Base-by-base conservation (phyloP, 345 rosid genomes). In the Sapria himalayana region DNA sequence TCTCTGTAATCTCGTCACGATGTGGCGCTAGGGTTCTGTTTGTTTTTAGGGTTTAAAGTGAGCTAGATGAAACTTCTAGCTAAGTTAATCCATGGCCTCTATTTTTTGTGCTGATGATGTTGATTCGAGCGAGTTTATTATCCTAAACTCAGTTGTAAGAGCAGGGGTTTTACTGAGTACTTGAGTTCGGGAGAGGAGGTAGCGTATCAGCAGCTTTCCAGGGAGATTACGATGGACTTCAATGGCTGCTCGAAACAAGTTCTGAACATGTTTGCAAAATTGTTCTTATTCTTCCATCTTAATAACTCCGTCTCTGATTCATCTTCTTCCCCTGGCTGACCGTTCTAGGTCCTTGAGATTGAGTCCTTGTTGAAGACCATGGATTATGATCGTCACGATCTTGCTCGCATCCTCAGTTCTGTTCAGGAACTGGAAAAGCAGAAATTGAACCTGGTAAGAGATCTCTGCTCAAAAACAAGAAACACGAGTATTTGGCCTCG, bases 181-280 rank as follows among this genome's bases (percentile, higher is more conserved):
- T 61, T 76, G 71, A 66, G 53, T 23, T 58, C 94, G 9, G 72
- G 78, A 49, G 80, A 65, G 42, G 97, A 86, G 60, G 42, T 70
- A 37, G 68, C 72, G 29, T 86, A 81, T 57, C 94, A 78, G 52
- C 73, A 73, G 41, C 79, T 86, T 36, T 81, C 92, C 57, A 56
- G 71, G 25, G 81, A 73, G 71, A 58, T 86, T 33, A 81, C 97
- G 2, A 39, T 32, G 3, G 82, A 76, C 64, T 86, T 86, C 71
- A 81, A 49, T 43, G 85, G 76, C 50, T 81, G 81, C 74, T 86
- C 97, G 0, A 76, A 78, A 78, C 89, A 81, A 59, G 94, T 85
- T 4, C 7, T 48, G 3, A 33, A 39, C 32, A 18, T 39, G 12
- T 19, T 25, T 25, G 2, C 38, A 12, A 1, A 19, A 11, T 13